Percentiles rank a stretch among this genome's conserved stretches.
phyloP scores from a whole-genome alignment of 371 early-diverging fungal genomes.

The Zychaea mexicana region DNA sequence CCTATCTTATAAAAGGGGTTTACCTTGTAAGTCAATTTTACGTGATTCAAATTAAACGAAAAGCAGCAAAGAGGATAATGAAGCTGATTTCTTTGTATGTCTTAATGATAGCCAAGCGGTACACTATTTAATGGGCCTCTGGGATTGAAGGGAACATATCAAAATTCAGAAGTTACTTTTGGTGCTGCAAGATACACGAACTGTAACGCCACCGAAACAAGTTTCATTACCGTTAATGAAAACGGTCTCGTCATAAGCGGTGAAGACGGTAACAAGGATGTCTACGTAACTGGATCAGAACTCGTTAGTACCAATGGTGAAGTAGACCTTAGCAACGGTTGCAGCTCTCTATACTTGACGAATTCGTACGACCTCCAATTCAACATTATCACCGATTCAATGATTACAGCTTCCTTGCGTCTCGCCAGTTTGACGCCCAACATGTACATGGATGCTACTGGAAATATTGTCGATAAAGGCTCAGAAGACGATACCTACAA shows the following conservation, averaged over 20 bases:
- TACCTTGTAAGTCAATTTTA: no score
- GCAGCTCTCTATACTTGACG: neutral
- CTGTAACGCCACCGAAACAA: neutral
- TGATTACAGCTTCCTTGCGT: neutral
- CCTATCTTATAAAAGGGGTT: no score
- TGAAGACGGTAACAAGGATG: neutral
- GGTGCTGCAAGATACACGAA: neutral
- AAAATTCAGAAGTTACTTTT: no score
- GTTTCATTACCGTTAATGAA: neutral
- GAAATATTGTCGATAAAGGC: neutral
- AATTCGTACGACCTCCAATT: neutral
- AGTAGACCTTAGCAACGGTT: neutral
- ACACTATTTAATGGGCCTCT: no score
- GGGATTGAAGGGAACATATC: no score
- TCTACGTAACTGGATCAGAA: constrained; percentile 11
- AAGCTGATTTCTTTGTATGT: no score
- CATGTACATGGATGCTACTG: neutral
- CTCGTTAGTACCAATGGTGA: neutral
- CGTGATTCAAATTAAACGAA: no score
- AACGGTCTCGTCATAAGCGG: neutral
- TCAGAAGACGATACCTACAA: neutral
- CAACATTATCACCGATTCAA: neutral
- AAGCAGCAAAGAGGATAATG: no score
- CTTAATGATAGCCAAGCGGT: no score
- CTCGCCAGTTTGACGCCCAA: neutral